Percentiles rank a stretch among this genome's conserved stretches.
These are phyloP conservation scores for Curvularia sp. DNA, from an alignment of 2,329 filamentous ascomycete genomes.

Conservation along the genomic window DNA sequence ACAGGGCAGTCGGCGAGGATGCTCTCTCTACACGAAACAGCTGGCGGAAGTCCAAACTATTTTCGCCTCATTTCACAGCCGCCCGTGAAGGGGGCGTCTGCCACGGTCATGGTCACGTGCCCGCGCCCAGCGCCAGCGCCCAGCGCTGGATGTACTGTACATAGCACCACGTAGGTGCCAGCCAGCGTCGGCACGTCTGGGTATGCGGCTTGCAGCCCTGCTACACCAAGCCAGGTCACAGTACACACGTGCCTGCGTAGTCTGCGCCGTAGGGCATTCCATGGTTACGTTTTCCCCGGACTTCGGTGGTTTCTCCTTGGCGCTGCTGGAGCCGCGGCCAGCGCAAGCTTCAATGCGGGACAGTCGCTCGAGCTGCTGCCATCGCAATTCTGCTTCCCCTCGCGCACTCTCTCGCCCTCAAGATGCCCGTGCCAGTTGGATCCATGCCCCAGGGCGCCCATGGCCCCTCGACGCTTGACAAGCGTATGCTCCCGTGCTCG, in stretches of 20 bases:
- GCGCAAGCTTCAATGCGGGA: conserved; percentile 20
- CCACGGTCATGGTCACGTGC: conserved; percentile 24
- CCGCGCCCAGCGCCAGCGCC: conserved; percentile 1
- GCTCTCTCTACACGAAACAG: conserved; percentile 6
- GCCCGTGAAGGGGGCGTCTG: conserved; percentile 14
- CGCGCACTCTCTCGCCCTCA: conserved; percentile 36
- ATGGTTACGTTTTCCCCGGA: conserved; percentile 20
- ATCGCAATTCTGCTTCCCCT: conserved; percentile 17
- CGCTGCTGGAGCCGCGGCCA: conserved; percentile 24
- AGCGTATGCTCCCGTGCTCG: conserved; percentile 60
- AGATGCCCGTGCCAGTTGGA: conserved; percentile 66
- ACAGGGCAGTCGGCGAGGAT: background rate
- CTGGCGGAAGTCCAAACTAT: conserved; percentile 5
- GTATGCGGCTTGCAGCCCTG: too few species aligned
- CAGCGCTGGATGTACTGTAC: background rate
- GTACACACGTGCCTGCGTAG: background rate
- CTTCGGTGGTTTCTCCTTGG: conserved; percentile 12
- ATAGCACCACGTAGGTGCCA: background rate
- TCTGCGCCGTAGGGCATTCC: conserved; percentile 15
- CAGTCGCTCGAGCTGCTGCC: conserved; percentile 18
- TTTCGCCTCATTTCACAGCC: conserved; percentile 27
- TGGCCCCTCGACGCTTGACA: conserved; percentile 73
- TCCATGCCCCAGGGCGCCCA: conserved; percentile 45
- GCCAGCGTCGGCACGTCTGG: too few species aligned
- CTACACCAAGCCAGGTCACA: background rate